Conservation (phyloP, 305 asterid species). For the Ajuga reptans region DNA sequence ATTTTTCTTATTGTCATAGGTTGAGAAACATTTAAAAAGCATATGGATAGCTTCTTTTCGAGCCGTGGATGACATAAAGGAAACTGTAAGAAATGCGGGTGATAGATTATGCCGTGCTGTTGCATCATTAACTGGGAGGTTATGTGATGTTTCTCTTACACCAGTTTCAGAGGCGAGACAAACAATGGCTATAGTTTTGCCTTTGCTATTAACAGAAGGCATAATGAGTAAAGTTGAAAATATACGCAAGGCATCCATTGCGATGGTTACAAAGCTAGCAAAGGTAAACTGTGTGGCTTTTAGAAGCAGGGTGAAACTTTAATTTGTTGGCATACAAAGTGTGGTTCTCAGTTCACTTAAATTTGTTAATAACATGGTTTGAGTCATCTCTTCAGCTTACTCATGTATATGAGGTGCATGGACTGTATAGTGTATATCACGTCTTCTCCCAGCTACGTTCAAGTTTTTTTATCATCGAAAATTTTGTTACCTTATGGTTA, state of each 20-base stretch:
- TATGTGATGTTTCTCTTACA: slow-evolving; percentile 89
- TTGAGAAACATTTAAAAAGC: slow-evolving; percentile 72
- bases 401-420: slow-evolving; percentile 6
- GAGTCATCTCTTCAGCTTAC: slow-evolving; percentile 17
- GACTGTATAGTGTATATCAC: not conserved
- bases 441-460: slow-evolving; percentile 8
- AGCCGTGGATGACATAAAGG: slow-evolving; percentile 97
- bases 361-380: slow-evolving; percentile 6
- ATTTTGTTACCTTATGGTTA: not conserved
- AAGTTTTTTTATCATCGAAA: not conserved
- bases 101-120: slow-evolving; percentile 90
- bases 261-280: slow-evolving; percentile 71
- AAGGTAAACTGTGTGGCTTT: slow-evolving; percentile 47
- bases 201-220: slow-evolving; percentile 82
- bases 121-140: slow-evolving; percentile 70
- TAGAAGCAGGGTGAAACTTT: slow-evolving; percentile 12
- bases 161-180: slow-evolving; percentile 70
- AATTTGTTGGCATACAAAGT: slow-evolving; percentile 17
- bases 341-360: slow-evolving; percentile 13
- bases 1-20: slow-evolving; percentile 50
- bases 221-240: slow-evolving; percentile 86
- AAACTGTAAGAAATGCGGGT: slow-evolving; percentile 92
- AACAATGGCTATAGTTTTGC: slow-evolving; percentile 81
- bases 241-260: slow-evolving; percentile 92
- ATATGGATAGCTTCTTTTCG: slow-evolving; percentile 93